Evolutionary conservation across 2,329 filamentous ascomycete genomes (phyloP), one percentile per base, ranked within the genome.

Genomic region (Hypoxylon sp.): DNA sequence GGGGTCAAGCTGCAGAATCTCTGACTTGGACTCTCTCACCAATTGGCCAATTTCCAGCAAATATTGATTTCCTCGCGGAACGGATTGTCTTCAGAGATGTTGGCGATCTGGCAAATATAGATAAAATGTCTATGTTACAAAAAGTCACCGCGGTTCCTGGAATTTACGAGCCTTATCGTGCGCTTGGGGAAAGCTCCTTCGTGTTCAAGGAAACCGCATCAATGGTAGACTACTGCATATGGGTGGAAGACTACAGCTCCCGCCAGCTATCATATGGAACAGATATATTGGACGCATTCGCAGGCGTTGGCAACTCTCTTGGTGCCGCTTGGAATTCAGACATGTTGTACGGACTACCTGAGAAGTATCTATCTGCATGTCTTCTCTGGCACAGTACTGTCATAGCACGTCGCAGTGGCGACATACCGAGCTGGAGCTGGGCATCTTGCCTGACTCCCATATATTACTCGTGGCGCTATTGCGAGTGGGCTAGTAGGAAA

Each of bases 361-460:
- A 68, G 54, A 65, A 44, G 58, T 59, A 60, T n/a, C 13, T 68
- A 7, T 24, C 56, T 0, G 46, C 50, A 10, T 63, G 59, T 46
- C 65, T 68, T 32, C 24, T 55, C 8, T 68, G 65, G 65, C 32
- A 44, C 13, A 50, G 50, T 5, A 43, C 43, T 4, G 43, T 56
- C 0, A 28, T 41, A 2, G 10, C 54, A n/a, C 41, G 49, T 3
- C 30, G 17, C 22, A 19, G 56, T 7, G 51, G 53, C 6, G 56
- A 65, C 4, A 58, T 66, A n/a, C 57, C 56, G 8, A 66, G 63
- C 32, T 68, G 63, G 66, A 64, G 51, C 22, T 59, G 50, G 56
- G 61, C 47, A 17, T 46, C 55, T n/a, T 55, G 57, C 11, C 15
- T 56, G 17, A 47, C 43, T 37, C 10, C 48, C 30, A 30, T 68